Percentiles rank a stretch among this genome's conserved stretches.
phyloP scores from a whole-genome alignment of 768 basidiomycete species.

The Boletus rubroflammeus region DNA sequence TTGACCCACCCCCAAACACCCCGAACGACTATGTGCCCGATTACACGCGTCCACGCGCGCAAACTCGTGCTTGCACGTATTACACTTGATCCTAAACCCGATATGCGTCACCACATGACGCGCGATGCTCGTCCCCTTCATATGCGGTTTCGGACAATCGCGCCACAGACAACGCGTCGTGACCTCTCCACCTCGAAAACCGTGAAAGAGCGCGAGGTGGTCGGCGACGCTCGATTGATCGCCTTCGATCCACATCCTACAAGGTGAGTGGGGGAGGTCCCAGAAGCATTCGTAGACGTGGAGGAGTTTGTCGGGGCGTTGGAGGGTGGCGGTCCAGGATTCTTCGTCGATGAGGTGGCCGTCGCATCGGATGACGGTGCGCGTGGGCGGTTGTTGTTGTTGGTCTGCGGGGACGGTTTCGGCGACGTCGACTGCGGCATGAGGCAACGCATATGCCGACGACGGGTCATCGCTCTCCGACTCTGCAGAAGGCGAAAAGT shows the following conservation, averaged over 20 bases:
- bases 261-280: constrained; percentile 23
- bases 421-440: constrained; percentile 18
- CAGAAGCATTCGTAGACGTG: constrained; percentile 33
- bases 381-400: constrained; percentile 7
- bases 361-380: constrained; percentile 26
- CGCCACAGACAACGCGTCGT: constrained; percentile 31
- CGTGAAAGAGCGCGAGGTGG: constrained; percentile 30
- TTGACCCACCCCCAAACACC: constrained; percentile 28
- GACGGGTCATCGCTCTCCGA: constrained; percentile 22
- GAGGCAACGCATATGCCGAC: constrained; percentile 9
- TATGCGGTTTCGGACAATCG: constrained; percentile 25
- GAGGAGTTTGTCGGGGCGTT: constrained; percentile 20
- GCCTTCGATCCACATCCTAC: constrained; percentile 35
- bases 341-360: constrained; percentile 28
- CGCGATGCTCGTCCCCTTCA: constrained; percentile 34
- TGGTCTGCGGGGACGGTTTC: constrained; percentile 8
- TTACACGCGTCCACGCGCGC: constrained; percentile 34
- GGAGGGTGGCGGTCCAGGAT: constrained; percentile 22
- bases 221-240: constrained; percentile 33
- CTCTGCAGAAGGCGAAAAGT: constrained; percentile 21
- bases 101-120: constrained; percentile 33
- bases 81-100: constrained; percentile 30
- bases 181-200: constrained; percentile 30
- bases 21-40: constrained; percentile 32
- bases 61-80: constrained; percentile 31